phyloP scores from a whole-genome alignment of 2,329 filamentous ascomycete genomes.

The Corynespora cassiicola region DNA sequence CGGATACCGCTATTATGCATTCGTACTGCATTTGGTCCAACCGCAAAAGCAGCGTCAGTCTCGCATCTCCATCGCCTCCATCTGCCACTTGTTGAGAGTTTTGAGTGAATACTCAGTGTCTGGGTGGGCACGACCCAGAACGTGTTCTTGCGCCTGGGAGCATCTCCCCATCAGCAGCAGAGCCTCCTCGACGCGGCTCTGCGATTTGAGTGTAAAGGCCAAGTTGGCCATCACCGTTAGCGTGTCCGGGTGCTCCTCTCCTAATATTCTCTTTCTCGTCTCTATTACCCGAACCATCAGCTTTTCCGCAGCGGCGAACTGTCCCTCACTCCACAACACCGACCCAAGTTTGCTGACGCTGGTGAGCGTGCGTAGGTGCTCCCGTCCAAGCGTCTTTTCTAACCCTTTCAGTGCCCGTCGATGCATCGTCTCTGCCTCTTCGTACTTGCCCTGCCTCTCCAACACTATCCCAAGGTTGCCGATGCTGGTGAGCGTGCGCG shows the following conservation, averaged over 20 bases:
- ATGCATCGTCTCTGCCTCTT: constrained; percentile 5
- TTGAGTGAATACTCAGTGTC: constrained; percentile 12
- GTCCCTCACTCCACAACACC: constrained; percentile 6
- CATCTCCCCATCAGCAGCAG: constrained; percentile 10
- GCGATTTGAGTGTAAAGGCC: constrained; percentile 7
- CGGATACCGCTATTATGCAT: constrained; percentile 2
- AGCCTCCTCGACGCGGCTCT: constrained; percentile 9
- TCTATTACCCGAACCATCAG: no score
- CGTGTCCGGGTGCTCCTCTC: constrained; percentile 3
- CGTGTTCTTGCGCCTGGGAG: constrained; percentile 10
- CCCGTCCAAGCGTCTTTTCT: constrained; percentile 5
- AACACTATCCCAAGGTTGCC: constrained; percentile 1
- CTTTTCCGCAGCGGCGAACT: constrained; percentile 1
- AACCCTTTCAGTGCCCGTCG: neutral
- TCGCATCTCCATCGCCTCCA: constrained; percentile 8
- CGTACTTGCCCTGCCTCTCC: constrained; percentile 3
- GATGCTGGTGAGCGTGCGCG: constrained; percentile 7
- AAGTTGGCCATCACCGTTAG: constrained; percentile 6
- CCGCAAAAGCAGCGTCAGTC: constrained; percentile 6
- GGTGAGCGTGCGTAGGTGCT: constrained; percentile 7
- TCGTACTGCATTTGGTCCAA: constrained; percentile 6
- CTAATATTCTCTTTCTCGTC: no score
- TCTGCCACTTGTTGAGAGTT: constrained; percentile 13
- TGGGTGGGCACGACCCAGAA: constrained; percentile 13
- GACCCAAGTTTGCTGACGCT: constrained; percentile 3